phyloP scores from a whole-genome alignment of 805 yeast genomes.

The Starmera dryadoides region DNA sequence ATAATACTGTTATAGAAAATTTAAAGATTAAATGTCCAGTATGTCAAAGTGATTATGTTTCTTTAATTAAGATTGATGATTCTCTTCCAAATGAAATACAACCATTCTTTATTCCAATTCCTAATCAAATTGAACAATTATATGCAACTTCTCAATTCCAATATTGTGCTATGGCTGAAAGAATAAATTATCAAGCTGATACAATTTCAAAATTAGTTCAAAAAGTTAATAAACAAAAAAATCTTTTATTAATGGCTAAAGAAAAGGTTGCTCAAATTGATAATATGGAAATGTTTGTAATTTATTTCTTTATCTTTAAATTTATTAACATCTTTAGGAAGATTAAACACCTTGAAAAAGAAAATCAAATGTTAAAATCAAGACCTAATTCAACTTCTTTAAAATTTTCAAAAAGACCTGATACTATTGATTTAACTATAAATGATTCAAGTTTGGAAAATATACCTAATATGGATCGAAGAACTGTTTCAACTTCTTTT shows the following conservation, averaged over 20 bases:
- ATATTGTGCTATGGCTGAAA: constrained; percentile 13
- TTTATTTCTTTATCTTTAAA: constrained; percentile 1
- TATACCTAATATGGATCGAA: constrained; percentile 1
- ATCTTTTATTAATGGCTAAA: constrained; percentile 14
- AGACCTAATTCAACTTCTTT: not conserved
- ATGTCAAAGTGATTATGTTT: constrained; percentile 11
- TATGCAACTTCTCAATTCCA: constrained; percentile 18
- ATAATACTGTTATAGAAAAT: constrained; percentile 2
- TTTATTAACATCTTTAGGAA: not conserved
- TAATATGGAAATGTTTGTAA: constrained; percentile 6
- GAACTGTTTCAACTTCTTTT: constrained; percentile 10
- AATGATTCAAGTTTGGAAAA: constrained; percentile 11
- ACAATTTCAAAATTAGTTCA: constrained; percentile 8
- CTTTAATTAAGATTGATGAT: constrained; percentile 11
- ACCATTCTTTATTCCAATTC: constrained; percentile 17
- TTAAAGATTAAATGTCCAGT: constrained; percentile 9
- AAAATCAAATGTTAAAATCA: not conserved
- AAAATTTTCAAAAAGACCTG: constrained; percentile 6
- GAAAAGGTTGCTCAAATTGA: constrained; percentile 14
- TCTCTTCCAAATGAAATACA: constrained; percentile 13
- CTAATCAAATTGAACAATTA: constrained; percentile 16
- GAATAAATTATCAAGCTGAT: constrained; percentile 9
- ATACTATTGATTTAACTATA: constrained; percentile 16
- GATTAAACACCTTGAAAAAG: not conserved
- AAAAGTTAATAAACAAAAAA: constrained; percentile 16